Evolutionary conservation across 495 filamentous ascomycete genomes (phyloP), one percentile per base, ranked within the genome.

Genomic region (Oleoguttula mirabilis): DNA sequence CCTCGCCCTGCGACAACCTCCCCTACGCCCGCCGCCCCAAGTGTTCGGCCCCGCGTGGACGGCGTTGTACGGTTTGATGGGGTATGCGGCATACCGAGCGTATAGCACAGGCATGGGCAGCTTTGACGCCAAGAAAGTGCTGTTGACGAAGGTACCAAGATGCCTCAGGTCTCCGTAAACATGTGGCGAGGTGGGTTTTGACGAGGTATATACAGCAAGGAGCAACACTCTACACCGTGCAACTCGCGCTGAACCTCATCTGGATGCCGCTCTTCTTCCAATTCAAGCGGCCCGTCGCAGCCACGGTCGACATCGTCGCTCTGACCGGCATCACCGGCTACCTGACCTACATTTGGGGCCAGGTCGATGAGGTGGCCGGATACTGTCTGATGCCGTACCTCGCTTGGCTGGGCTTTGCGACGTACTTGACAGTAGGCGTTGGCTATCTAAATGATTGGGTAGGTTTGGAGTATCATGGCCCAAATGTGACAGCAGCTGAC

Each of bases 181-280:
- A n/a, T n/a, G n/a, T n/a, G n/a, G n/a, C n/a, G n/a, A n/a, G n/a
- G n/a, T n/a, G n/a, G n/a, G n/a, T n/a, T n/a, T n/a, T n/a, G n/a
- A n/a, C n/a, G n/a, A n/a, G n/a, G n/a, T n/a, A n/a, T n/a, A n/a
- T n/a, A 33, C 30, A 74, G 61, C 73, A 80, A 55, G 75, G 78
- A 35, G 70, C 76, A 27, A 81, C 79, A 0, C 69, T 93, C 12
- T 95, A 93, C 66, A 81, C 79, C 4, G 73, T 79, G 33, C 88
- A 94, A 56, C 77, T 95, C 7, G 79, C 67, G 15, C 62, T 94
- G 11, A 94, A 95, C 58, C 63, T 90, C 15, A 58, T 80, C 35
- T 96, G 84, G 85, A 94, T 90, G 84, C 88, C 88, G 1, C 71
- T 94, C 7, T 96, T 95, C 70, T 94, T 93, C 56, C 69, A 71